Percentiles rank a stretch among this genome's conserved stretches.
phyloP scores from a whole-genome alignment of 2,329 filamentous ascomycete species.

The Claviceps arundinis region DNA sequence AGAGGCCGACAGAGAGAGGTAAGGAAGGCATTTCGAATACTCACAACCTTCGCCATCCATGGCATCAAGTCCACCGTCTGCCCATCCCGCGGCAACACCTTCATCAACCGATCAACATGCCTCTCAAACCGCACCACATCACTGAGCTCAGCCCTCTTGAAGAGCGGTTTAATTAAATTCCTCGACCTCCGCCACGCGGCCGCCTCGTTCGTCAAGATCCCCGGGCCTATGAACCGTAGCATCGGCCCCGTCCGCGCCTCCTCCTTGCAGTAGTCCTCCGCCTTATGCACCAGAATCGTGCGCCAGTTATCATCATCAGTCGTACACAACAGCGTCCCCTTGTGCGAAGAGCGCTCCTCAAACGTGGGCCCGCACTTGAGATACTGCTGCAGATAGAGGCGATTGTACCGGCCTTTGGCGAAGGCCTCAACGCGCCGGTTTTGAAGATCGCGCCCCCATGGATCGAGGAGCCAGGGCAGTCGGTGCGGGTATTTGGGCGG shows the following conservation, averaged over 20 bases:
- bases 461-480: conserved; percentile 3
- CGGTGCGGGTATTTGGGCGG: neutral
- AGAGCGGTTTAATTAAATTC: conserved; percentile 1
- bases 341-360: conserved; percentile 1
- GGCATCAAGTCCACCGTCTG: conserved; percentile 1
- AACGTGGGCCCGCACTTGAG: neutral
- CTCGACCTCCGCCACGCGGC: neutral
- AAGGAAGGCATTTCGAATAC: neutral
- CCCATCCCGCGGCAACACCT: neutral
- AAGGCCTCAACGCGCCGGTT: neutral
- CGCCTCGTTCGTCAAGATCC: conserved; percentile 2
- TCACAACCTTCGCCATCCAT: conserved; percentile 1
- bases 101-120: conserved; percentile 2
- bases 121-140: neutral
- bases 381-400: neutral
- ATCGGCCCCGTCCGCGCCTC: neutral
- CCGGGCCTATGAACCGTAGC: neutral
- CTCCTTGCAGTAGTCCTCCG: conserved; percentile 1
- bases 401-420: neutral
- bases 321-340: neutral
- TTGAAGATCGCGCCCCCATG: conserved; percentile 1
- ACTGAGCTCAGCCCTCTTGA: conserved; percentile 1
- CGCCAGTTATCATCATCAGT: conserved; percentile 2
- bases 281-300: neutral
- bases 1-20: too few relatives aligned